These are phyloP conservation scores for Xerocomellus dryophilus DNA, from an alignment of 768 basidiomycete species.

Conservation along the genomic window DNA sequence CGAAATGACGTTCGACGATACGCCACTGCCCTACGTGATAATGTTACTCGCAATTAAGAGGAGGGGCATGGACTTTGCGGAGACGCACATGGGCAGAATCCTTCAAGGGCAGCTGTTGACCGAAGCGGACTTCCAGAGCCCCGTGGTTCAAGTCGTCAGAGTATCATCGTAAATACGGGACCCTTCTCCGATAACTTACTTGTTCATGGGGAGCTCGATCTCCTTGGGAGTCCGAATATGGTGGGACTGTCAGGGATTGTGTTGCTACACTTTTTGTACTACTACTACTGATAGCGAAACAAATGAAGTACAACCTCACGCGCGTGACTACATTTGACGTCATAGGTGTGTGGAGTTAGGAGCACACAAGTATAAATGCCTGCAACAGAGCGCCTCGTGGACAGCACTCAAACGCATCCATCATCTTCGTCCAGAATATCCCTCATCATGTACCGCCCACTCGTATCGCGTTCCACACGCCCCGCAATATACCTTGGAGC, in stretches of 20 bases:
- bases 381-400: too few relatives aligned
- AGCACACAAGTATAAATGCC: not conserved
- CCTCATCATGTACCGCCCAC: constrained; percentile 14
- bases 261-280: too few relatives aligned
- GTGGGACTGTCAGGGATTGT: too few relatives aligned
- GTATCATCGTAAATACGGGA: too few relatives aligned
- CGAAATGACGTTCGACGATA: not conserved
- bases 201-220: too few relatives aligned
- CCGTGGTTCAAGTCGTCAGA: too few relatives aligned
- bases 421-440: not conserved
- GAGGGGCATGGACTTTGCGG: not conserved
- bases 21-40: not conserved
- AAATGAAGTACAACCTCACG: not conserved
- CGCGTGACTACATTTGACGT: not conserved
- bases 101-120: not conserved
- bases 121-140: not conserved
- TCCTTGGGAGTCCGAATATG: too few relatives aligned
- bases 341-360: constrained; percentile 1
- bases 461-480: constrained; percentile 7
- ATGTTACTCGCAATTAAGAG: not conserved
- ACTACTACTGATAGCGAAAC: too few relatives aligned
- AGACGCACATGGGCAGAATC: not conserved
- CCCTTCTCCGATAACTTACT: too few relatives aligned
- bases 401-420: not conserved
- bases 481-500: constrained; percentile 11